A percentile compares a stretch with the other conserved stretches of the same genome.
phyloP scores from a whole-genome alignment of 371 early-diverging fungal genomes.

The Nematocida sp. region DNA sequence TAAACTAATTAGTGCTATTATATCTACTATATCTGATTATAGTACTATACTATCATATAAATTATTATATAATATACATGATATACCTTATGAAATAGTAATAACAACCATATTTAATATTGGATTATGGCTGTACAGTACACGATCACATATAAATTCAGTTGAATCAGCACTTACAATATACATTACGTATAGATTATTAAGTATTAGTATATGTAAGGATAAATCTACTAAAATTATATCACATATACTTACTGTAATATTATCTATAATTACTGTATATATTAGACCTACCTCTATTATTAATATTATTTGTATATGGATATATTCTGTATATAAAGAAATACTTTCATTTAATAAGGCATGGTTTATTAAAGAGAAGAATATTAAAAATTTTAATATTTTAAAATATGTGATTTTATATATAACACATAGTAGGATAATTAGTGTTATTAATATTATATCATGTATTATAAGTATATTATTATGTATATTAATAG shows the following conservation, averaged over 20 bases:
- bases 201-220: neutral
- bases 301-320: neutral
- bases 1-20: constrained; percentile 7
- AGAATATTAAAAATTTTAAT: neutral
- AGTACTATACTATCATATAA: constrained; percentile 30
- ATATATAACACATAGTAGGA: constrained; percentile 31
- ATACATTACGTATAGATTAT: neutral
- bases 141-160: constrained; percentile 52
- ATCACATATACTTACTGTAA: neutral
- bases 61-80: neutral
- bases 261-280: constrained; percentile 4
- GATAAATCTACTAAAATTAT: constrained; percentile 26
- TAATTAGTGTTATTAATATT: neutral
- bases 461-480: neutral
- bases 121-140: constrained; percentile 55
- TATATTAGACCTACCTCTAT: constrained; percentile 42
- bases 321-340: constrained; percentile 2
- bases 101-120: constrained; percentile 3
- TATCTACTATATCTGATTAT: constrained; percentile 23
- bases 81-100: constrained; percentile 11
- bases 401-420: neutral
- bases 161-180: constrained; percentile 22
- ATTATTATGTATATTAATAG: neutral
- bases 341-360: constrained; percentile 1
- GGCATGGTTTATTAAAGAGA: constrained; percentile 18